These are phyloP conservation scores for Yarrowia osloensis DNA, from an alignment of 805 yeast genomes.

Conservation along the genomic window DNA sequence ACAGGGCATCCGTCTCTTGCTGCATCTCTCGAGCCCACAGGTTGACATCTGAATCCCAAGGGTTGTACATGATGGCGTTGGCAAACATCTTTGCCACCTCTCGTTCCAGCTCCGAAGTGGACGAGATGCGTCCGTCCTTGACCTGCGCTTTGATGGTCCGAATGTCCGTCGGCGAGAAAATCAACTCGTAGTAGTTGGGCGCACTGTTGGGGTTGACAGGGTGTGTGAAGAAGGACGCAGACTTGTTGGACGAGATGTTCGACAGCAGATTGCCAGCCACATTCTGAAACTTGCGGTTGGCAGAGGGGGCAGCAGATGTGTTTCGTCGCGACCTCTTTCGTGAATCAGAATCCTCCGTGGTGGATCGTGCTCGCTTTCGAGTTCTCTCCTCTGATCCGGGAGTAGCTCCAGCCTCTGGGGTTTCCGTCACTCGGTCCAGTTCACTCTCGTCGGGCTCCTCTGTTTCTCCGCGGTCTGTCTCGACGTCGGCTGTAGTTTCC, in stretches of 20 bases:
- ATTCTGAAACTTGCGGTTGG: slow-evolving; percentile 58
- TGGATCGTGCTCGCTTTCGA: slow-evolving; percentile 10
- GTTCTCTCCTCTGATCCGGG: slow-evolving; percentile 5
- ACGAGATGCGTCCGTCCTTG: slow-evolving; percentile 57
- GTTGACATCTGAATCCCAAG: slow-evolving; percentile 61
- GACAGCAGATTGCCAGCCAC: slow-evolving; percentile 62
- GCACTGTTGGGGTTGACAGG: slow-evolving; percentile 71
- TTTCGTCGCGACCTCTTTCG: slow-evolving; percentile 17
- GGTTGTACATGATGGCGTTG: slow-evolving; percentile 81
- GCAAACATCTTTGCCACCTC: slow-evolving; percentile 78
- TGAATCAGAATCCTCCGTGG: slow-evolving; percentile 1
- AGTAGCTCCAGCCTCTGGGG: slow-evolving; percentile 11
- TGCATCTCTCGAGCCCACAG: slow-evolving; percentile 70
- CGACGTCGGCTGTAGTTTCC: slow-evolving; percentile 6
- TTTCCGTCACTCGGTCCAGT: neutral
- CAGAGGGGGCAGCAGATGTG: slow-evolving; percentile 31
- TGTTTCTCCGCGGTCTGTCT: slow-evolving; percentile 1
- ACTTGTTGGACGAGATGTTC: slow-evolving; percentile 68
- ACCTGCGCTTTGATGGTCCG: slow-evolving; percentile 61
- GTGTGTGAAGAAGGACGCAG: slow-evolving; percentile 69
- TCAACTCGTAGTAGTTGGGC: slow-evolving; percentile 63
- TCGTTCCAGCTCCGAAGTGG: slow-evolving; percentile 57
- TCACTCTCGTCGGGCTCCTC: slow-evolving; percentile 11
- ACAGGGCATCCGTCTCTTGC: slow-evolving; percentile 58
- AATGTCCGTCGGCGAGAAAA: slow-evolving; percentile 67